Evolutionary conservation across 441 rosid genomes (phyloP), one percentile per base, ranked within the genome.

Genomic region (Populus hybrid): DNA sequence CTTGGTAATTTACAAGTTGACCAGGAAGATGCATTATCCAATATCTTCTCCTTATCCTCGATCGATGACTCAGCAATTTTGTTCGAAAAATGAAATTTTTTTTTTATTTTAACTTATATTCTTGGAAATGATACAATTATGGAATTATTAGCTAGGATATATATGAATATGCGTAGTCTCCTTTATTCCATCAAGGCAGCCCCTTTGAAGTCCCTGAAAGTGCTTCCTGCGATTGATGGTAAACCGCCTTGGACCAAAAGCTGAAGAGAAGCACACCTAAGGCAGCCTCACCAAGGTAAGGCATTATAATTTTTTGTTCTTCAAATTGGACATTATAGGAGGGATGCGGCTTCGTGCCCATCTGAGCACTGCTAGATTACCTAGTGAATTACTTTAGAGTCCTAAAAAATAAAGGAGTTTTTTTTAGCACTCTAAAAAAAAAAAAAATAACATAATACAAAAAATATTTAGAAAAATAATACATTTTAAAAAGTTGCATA

Each of bases 1-100:
- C 40, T 75, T 66, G 12, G 21, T 46, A 3, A 61, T 9, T 23
- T n/a, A 32, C 75, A 73, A 57, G 67, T 73, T 64, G 77, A 24
- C 40, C 24, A 21, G 36, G 34, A 21, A 61, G 70, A 42, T 74
- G 24, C 24, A 50, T 54, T 28, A 18, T 28, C 36, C 11, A 38
- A 61, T 40, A 40, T 74, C 42, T 12, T 76, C 35, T 67, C 50
- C 42, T 76, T 32, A 67, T 76, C 50, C 65, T 30, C 21, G 21
- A 75, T 30, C 21, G 21, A 75, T 67, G 7, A 2, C 70, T 32
- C 8, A 1, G 10, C 4, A 11, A 11, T 28, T 30, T 11, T 67
- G 36, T 24, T 46, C 3, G 8, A 10, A 8, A 23, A 7, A 5
- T 0, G 20, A 6, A 50, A 24, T 2, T 10, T 4, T 32, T 2